Base-by-base conservation (phyloP, 768 basidiomycete genomes). In the Ramaria sp. region DNA sequence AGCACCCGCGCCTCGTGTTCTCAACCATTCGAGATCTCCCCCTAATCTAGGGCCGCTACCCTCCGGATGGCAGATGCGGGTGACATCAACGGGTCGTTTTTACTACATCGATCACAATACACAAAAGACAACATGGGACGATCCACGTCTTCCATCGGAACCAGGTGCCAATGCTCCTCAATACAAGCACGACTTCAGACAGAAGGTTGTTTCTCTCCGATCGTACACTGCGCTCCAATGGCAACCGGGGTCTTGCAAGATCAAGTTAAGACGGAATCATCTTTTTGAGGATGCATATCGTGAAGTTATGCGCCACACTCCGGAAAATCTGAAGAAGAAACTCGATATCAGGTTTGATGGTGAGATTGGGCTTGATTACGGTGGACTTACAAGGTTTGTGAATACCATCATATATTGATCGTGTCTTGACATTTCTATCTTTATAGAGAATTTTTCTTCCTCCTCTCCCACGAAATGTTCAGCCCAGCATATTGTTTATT, bases 71-170 rank as follows among this genome's bases (percentile, higher is more conserved):
- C 92, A 95, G 71, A 94, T 94, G 92, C 79, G 92, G 19, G 70
- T 94, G 53, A 93, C 92, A 1, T 84, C 85, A 0, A 91, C 87
- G 0, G 79, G 79, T 7, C 78, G 91, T 34, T 85, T 94, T 17
- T 95, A 95, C 71, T 95, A 92, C 63, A 91, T 94, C 13, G 92
- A 94, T 67, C 92, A 95, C 70, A 93, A 86, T 61, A 87, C 85
- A 39, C 78, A 86, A 53, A 91, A 91, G 17, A 94, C 92, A 15
- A 82, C 88, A 6, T 94, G 91, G 92, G 92, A 94, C 66, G 92
- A 95, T 68, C 92, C 91, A 19, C 81, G 92, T 51, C 69, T 93
- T 53, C 91, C 92, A 0, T 84, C 81, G 1, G 80, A 84, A 59
- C 73, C 92, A 49, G 90, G 92, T 65, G 83, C 87, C 61, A 89